Evolutionary conservation across 2,329 filamentous ascomycete species (phyloP).

Genomic region (Colletotrichum eleusines): DNA sequence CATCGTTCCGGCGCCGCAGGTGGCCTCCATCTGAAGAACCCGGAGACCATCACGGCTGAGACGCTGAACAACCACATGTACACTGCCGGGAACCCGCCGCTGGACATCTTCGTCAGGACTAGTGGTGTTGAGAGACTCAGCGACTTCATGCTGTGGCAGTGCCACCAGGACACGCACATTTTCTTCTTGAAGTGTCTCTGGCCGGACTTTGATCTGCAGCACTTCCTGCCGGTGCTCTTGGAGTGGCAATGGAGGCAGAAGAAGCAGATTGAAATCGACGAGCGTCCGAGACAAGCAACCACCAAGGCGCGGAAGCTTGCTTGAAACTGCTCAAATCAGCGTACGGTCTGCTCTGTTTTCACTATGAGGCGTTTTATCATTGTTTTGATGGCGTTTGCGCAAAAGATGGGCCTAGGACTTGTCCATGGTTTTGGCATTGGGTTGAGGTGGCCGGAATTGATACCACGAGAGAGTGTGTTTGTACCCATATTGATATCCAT

Average conservation of each 20-base stretch:
- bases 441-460: slow-evolving; percentile 18
- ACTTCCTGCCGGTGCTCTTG: slow-evolving; percentile 90
- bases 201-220: slow-evolving; percentile 95
- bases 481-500: slow-evolving; percentile 37
- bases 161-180: slow-evolving; percentile 90
- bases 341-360: background rate
- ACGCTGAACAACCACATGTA: slow-evolving; percentile 90
- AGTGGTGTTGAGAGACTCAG: slow-evolving; percentile 93
- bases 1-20: slow-evolving; percentile 28
- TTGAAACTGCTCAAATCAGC: background rate
- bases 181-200: slow-evolving; percentile 93
- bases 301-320: slow-evolving; percentile 33
- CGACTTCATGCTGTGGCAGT: slow-evolving; percentile 99
- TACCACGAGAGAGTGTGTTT: slow-evolving; percentile 34
- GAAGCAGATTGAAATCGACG: slow-evolving; percentile 68
- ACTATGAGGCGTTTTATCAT: slow-evolving; percentile 16
- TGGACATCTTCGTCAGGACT: slow-evolving; percentile 92
- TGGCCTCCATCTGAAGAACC: slow-evolving; percentile 62
- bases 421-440: background rate
- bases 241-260: slow-evolving; percentile 85
- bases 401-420: slow-evolving; percentile 3
- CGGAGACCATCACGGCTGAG: slow-evolving; percentile 86
- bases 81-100: slow-evolving; percentile 84
- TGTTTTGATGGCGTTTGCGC: background rate
- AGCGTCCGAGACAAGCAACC: slow-evolving; percentile 53